Evolutionary conservation across 2,329 filamentous ascomycete genomes (phyloP), one percentile per base, ranked within the genome.

Genomic region (Fusarium sp.): DNA sequence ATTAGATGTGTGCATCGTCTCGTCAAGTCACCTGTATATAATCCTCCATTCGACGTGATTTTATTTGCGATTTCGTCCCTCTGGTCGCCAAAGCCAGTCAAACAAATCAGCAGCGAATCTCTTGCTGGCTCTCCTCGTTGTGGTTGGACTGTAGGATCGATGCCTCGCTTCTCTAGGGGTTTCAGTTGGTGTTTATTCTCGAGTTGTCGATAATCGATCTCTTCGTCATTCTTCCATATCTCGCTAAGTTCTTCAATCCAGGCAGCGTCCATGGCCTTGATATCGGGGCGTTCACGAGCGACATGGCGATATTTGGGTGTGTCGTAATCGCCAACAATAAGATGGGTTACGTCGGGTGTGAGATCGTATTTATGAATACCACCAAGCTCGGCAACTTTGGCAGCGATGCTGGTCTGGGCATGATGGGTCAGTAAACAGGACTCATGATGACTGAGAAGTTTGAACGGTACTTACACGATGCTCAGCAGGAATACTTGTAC

Each of bases 241-340:
- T 91, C 86, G 31, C 93, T 88, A 22, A 98, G 88, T 20, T 92
- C 93, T 62, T 95, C 91, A 54, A 99, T 88, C 93, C 94, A 99
- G 77, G 89, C 88, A n/a, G 92, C 89, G 46, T 89, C 89, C 84
- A 99, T 91, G 54, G 94, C 91, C 79, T 90, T 91, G 77, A 99
- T 91, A 78, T 99, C 96, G 52, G 92, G 90, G 57, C 96, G 89
- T 80, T 95, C 93, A 79, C 92, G 93, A 59, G 95, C 96, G 77
- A 98, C 95, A 85, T 97, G 97, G 81, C 91, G 92, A 83, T 99
- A 99, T 82, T 99, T 99, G 54, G 93, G 90, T 2, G 95, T 98
- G 79, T 95, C 90, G 77, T 94, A 93, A 77, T 93, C 91, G 80
- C 95, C 96, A 69, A 97, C 94, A 71, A 99, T 89, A 50, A 99